Base-by-base conservation (phyloP, 2,329 filamentous ascomycete genomes). In the Fusarium proliferatum region DNA sequence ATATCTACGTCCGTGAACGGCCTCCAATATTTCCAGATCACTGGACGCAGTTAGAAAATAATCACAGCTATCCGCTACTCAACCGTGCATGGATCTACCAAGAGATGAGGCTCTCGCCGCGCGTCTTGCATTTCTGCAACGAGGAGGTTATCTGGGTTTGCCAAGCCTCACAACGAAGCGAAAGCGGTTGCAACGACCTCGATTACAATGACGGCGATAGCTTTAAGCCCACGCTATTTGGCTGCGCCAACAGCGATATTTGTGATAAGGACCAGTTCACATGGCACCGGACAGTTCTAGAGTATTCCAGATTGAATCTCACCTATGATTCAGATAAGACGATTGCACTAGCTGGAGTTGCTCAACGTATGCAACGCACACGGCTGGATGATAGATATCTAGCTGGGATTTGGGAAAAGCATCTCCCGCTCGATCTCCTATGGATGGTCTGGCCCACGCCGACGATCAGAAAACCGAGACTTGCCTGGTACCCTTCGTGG, bases 71-170 rank as follows among this genome's bases (percentile, higher is more conserved):
- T 2, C 53, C 53, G 1, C 9, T 45, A 0, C 9, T 57, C 3
- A 45, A 34, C 2, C 53, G 53, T 6, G 53, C 21, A 12, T 57
- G 53, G 53, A 57, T 45, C 9, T 57, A 57, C 8, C 53, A 57
- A 30, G 53, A 57, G n/a, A 34, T 45, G 53, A 45, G 17, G 11
- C 9, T 57, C 1, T 57, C 53, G 3, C 53, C 53, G 4, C 38
- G 53, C 1, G 53, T 57, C 9, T 1, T 57, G 16, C 53, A 57
- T 13, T 57, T 45, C 9, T 57, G 53, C 12, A 33, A 45, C 16
- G 39, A 57, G n/a, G 53, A 57, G 8, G 39, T 57, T n/a, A 57
- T 45, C n/a, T 57, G 53, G 53, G 53, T 45, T 9, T 57, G 53
- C 5, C 39, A 2, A 8, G 0, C n/a, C 1, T 43, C 39, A 3